These are phyloP conservation scores for Fusarium setosum DNA, from an alignment of 2,329 filamentous ascomycete genomes.

Conservation along the genomic window DNA sequence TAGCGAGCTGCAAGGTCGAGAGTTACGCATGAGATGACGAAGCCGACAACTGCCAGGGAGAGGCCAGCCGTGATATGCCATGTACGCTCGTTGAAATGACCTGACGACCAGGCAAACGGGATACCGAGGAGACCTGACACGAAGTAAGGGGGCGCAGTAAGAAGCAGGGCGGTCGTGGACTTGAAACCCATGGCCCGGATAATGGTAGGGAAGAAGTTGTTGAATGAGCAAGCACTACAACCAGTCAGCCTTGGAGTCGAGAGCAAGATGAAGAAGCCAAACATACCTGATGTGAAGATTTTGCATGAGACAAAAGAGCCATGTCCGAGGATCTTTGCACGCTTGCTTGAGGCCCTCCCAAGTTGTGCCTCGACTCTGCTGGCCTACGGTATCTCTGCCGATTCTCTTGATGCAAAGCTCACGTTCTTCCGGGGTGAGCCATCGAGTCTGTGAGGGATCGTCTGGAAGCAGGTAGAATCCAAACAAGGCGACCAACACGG, in stretches of 20 bases:
- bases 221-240: slow-evolving; percentile 28
- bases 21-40: slow-evolving; percentile 45
- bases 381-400: slow-evolving; percentile 51
- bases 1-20: slow-evolving; percentile 44
- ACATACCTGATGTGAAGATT: slow-evolving; percentile 26
- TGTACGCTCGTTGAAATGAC: slow-evolving; percentile 52
- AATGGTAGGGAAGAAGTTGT: slow-evolving; percentile 36
- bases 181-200: slow-evolving; percentile 33
- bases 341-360: slow-evolving; percentile 24
- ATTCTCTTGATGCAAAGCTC: slow-evolving; percentile 51
- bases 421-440: slow-evolving; percentile 56
- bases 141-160: slow-evolving; percentile 41
- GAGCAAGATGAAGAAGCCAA: background rate
- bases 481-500: slow-evolving; percentile 33
- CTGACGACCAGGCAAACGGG: slow-evolving; percentile 44
- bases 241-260: background rate
- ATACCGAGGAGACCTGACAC: slow-evolving; percentile 11
- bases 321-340: slow-evolving; percentile 19
- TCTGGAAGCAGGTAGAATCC: slow-evolving; percentile 40
- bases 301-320: slow-evolving; percentile 29
- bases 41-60: slow-evolving; percentile 52
- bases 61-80: slow-evolving; percentile 44
- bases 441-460: slow-evolving; percentile 54
- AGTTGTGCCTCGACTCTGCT: slow-evolving; percentile 13
- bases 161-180: slow-evolving; percentile 30